These are phyloP conservation scores for Pyronema domesticum DNA, from an alignment of 495 filamentous ascomycete species.

Conservation along the genomic window DNA sequence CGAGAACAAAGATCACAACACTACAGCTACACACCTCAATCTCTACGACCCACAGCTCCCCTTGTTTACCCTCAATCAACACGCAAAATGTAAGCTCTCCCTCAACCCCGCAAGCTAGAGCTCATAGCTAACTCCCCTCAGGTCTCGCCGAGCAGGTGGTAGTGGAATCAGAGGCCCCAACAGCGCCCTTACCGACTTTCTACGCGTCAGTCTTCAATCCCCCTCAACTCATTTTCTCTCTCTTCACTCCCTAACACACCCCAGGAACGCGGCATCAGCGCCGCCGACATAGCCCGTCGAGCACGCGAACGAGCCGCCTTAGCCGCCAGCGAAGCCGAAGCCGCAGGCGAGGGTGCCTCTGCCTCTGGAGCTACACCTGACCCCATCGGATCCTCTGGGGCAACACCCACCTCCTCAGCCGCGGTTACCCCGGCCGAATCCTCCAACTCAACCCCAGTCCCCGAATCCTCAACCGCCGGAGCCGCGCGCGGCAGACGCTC, in stretches of 20 bases:
- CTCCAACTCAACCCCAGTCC: background rate
- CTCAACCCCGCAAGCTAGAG: too few species aligned
- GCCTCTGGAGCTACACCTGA: conserved; percentile 1
- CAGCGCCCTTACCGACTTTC: conserved; percentile 20
- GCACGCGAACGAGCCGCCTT: conserved; percentile 32
- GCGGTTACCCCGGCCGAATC: too few species aligned
- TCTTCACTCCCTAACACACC: background rate
- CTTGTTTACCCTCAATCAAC: too few species aligned
- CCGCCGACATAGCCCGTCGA: conserved; percentile 14
- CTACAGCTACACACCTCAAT: too few species aligned
- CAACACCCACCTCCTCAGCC: background rate
- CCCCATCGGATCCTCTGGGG: background rate
- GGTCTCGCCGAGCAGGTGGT: too few species aligned
- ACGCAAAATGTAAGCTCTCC: too few species aligned
- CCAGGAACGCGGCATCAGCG: conserved; percentile 19
- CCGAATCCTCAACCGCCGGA: background rate
- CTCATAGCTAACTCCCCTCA: too few species aligned
- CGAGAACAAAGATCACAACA: too few species aligned
- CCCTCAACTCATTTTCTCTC: background rate
- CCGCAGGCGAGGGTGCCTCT: conserved; percentile 10
- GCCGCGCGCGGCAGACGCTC: background rate
- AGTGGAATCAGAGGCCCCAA: conserved; percentile 3
- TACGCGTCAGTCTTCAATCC: conserved; percentile 8
- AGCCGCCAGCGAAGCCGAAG: conserved; percentile 16
- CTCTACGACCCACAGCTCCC: too few species aligned